Evolutionary conservation across 768 basidiomycete species (phyloP).

Genomic region (Hypholoma sublateritium): DNA sequence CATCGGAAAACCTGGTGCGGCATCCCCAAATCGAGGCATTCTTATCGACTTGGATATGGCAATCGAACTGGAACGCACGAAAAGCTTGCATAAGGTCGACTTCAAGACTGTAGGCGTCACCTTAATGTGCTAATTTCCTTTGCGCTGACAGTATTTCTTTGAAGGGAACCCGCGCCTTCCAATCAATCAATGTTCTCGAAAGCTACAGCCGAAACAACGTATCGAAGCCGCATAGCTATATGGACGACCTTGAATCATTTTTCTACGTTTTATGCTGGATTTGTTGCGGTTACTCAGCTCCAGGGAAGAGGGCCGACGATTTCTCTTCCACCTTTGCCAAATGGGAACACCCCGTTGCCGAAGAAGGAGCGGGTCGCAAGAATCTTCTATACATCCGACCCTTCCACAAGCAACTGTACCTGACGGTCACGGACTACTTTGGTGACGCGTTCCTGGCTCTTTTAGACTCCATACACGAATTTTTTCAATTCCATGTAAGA

Average conservation of each 20-base stretch:
- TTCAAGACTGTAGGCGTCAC: too few species aligned
- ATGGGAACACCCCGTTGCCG: not conserved
- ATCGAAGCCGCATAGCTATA: not conserved
- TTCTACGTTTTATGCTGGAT: conserved; percentile 15
- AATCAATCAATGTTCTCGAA: conserved; percentile 7
- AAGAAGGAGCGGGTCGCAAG: not conserved
- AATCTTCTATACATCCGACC: not conserved
- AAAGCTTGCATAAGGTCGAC: too few species aligned
- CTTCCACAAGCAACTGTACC: not conserved
- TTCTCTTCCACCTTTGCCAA: not conserved
- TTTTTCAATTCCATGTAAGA: too few species aligned
- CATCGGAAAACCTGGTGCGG: not conserved
- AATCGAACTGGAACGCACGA: not conserved
- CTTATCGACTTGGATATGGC: conserved; percentile 12
- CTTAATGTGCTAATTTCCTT: too few species aligned
- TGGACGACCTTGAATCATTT: conserved; percentile 17
- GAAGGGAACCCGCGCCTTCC: conserved; percentile 15
- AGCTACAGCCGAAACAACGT: not conserved
- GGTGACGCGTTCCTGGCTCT: too few species aligned
- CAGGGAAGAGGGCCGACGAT: not conserved
- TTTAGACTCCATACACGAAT: too few species aligned
- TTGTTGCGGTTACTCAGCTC: not conserved
- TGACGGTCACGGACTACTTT: too few species aligned
- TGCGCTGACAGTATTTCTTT: too few species aligned
- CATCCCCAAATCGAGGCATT: not conserved